Base-by-base conservation (phyloP, 176 grass and related monocot species). In the Musa troglodytarum region DNA sequence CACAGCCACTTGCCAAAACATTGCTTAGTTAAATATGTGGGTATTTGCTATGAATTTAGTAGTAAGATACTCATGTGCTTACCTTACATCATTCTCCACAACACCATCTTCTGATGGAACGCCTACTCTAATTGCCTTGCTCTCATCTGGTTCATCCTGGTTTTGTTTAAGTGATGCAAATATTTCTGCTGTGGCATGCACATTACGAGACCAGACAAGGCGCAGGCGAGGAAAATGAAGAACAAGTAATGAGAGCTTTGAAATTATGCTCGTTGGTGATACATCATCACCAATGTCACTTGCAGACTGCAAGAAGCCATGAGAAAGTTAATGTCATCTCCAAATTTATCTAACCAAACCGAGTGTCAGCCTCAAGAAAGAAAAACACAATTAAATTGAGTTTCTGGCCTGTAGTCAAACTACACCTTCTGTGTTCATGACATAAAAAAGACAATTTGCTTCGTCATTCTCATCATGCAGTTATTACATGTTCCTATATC, bases 91-190 rank as follows among this genome's bases (percentile, higher is more conserved):
- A 73, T 98, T 77, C 66, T 98, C 87, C 74, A 91, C 81, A 29
- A 83, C 66, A 14, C 94, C 94, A 61, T 98, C 88, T 80, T 93
- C 88, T 17, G 88, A 93, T 6, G 94, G 94, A 80, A 98, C 88
- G 5, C 94, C 94, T 15, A 93, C 86, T 74, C 90, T 84, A 81
- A 88, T 93, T 21, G 94, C 94, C 68, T 85, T 98, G 84, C 55
- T 87, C 78, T 98, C 90, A 26, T 98, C 94, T 66, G 94, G 90
- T 86, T 98, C 94, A 73, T 98, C 94, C 86, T 98, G 94, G 68
- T 93, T 98, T 80, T 80, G 68, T 85, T 98, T 97, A 7, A 97
- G 84, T 20, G 94, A 97, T 73, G 83, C 64, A 81, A 97, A 97
- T 82, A 93, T 93, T 54, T 93, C 84, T 0, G 94, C 90, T 10